A percentile compares a stretch with the other conserved stretches of the same genome.
Evolutionary conservation across 306 rosid genomes (phyloP).

Genomic region (Luffa acutangula): DNA sequence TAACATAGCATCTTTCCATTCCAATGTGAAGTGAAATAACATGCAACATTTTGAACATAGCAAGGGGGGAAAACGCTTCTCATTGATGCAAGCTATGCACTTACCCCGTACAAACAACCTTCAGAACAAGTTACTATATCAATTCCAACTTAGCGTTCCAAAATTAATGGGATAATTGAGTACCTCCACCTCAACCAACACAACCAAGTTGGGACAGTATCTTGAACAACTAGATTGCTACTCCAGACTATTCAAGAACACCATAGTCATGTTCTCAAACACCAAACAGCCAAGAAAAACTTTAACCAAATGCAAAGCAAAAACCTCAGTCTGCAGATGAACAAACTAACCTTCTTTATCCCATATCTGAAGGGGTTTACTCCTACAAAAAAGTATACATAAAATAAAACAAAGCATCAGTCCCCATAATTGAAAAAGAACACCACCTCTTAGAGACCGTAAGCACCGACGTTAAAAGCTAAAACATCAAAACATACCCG

Average conservation of each 20-base stretch:
- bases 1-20: neutral
- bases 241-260: neutral
- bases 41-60: neutral
- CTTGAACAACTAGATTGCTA: neutral
- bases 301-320: neutral
- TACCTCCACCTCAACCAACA: neutral
- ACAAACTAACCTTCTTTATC: conserved; percentile 80
- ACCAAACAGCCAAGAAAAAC: neutral
- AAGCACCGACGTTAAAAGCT: neutral
- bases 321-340: neutral
- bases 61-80: neutral
- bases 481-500: conserved; percentile 42
- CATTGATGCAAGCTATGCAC: neutral
- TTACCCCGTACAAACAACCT: neutral
- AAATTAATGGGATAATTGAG: neutral
- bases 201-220: neutral
- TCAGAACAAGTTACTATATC: neutral
- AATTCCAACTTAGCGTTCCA: neutral
- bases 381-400: conserved; percentile 27
- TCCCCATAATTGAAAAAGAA: neutral
- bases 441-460: neutral
- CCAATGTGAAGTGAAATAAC: neutral
- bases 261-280: neutral
- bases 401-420: neutral
- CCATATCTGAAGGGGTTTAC: conserved; percentile 98